Evolutionary conservation across 78 protist species (phyloP), one percentile per base, ranked within the genome.

Genomic region (Speleostelium caveatum): DNA sequence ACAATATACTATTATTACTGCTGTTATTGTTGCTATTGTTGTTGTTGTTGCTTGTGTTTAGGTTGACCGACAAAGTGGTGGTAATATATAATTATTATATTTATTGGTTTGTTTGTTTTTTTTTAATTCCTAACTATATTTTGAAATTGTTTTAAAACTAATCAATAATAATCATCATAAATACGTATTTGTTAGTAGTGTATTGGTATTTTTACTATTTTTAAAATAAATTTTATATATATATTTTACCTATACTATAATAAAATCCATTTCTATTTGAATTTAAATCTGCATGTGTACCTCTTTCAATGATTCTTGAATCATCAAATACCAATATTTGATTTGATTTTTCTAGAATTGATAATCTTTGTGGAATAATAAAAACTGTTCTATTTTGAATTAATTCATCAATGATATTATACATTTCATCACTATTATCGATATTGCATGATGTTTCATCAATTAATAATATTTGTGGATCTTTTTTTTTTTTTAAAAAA

Each of bases 281-380:
- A 8, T 35, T 17, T 10, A 83, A 41, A 7, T 55, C 78, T 32
- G 4, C 3, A 51, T 83, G 90, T 1, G 55, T 59, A 0, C 90
- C 90, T 63, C 8, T 41, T 42, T 83, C 78, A 59, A 69, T 59
- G 2, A 83, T 21, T 69, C 62, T 67, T 28, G 32, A 30, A 26
- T 83, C 90, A 14, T 83, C 90, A 58, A 83, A 83, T n/a, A 83
- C 90, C n/a, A 83, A 53, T 21, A 83, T 63, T 26, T 69, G 76
- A 3, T 67, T 26, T 12, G 79, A 83, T 32, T 61, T 67, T 24
- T 55, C 33, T 38, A 83, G 69, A 21, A 78, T 83, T 28, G 76
- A 56, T n/a, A 69, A 30, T 28, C 75, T 58, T 56, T 67, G 51
- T 38, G 90, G 69, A 28, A 69, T 56, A 5, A 68, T 28, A 21